Evolutionary conservation across 108 stramenopile genomes (phyloP), one percentile per base, ranked within the genome.

Genomic region (Skeletonema potamos): DNA sequence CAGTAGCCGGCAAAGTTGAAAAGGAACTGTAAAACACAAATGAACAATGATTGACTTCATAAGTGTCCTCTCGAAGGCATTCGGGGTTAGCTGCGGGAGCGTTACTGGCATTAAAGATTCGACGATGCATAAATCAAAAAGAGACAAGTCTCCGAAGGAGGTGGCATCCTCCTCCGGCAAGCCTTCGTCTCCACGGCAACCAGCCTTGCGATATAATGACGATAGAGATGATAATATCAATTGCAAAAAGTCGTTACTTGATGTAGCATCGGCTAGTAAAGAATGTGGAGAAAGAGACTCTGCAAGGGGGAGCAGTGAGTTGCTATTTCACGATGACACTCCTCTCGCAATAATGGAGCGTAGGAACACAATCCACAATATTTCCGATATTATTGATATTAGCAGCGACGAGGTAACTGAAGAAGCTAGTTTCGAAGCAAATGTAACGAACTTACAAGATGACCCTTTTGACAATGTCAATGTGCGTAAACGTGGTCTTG

Each of bases 291-390:
- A 41, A 1, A 41, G 39, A 41, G 39, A 41, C 39, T 41, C 39
- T 41, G 39, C 36, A 10, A 10, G 15, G 39, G 39, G 39, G 39
- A 41, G 15, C n/a, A 15, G 39, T 4, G 39, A 41, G 39, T n/a
- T 41, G 39, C n/a, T 41, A 41, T 3, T 41, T 13, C 39, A n/a
- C 15, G 39, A 41, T n/a, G 39, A 41, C 15, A 41, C 15, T n/a
- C 56, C 56, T 29, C 56, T 57, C 3, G 56, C 56, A 29, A 29
- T 29, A 29, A 12, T 57, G 56, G 56, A 57, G 22, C 56, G 56
- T 27, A 12, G 22, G 13, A 41, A n/a, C 15, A 15, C 15, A 15
- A 13, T 3, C 0, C 3, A 41, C 39, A 39, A 39, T 39, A 3
- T 36, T 36, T 36, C 34, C 5, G 54, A 55, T 9, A 7, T 0